Conservation (phyloP, 768 basidiomycete genomes). For the Boletus tylopilopsis region DNA sequence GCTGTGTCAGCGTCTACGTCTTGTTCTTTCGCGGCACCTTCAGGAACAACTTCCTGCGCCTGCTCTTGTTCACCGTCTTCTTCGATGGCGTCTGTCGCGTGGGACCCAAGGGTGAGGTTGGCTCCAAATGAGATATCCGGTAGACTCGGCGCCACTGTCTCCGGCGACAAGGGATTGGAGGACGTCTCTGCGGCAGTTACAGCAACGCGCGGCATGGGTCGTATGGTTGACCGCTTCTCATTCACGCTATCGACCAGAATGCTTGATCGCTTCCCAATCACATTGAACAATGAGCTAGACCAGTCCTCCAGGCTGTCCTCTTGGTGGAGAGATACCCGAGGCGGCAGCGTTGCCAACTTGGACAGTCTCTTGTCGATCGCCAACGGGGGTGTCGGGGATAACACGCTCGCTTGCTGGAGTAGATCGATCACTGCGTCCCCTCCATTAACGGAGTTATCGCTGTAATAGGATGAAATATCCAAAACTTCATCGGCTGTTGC, state of each 20-base stretch:
- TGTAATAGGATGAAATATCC: constrained; percentile 27
- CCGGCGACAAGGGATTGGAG: constrained; percentile 2
- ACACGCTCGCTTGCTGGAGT: constrained; percentile 3
- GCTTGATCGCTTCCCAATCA: constrained; percentile 34
- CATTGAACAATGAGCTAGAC: constrained; percentile 53
- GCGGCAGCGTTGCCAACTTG: constrained; percentile 34
- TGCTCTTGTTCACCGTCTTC: constrained; percentile 14
- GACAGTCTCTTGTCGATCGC: constrained; percentile 26
- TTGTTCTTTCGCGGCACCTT: constrained; percentile 1
- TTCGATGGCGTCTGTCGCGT: constrained; percentile 3
- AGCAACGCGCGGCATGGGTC: constrained; percentile 4
- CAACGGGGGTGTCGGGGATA: constrained; percentile 30
- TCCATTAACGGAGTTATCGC: constrained; percentile 1
- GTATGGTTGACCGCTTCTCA: constrained; percentile 18
- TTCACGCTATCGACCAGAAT: constrained; percentile 5
- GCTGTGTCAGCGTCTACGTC: background rate
- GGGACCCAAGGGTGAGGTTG: constrained; percentile 17
- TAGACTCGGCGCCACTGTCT: constrained; percentile 8
- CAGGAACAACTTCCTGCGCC: background rate
- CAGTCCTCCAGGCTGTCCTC: constrained; percentile 48
- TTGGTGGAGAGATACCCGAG: constrained; percentile 53
- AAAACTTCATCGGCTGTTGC: constrained; percentile 24
- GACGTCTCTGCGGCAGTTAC: background rate
- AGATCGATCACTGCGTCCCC: constrained; percentile 5
- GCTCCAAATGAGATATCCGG: constrained; percentile 18